Conservation (phyloP, 495 filamentous ascomycete genomes). For the Neurospora cerealis region DNA sequence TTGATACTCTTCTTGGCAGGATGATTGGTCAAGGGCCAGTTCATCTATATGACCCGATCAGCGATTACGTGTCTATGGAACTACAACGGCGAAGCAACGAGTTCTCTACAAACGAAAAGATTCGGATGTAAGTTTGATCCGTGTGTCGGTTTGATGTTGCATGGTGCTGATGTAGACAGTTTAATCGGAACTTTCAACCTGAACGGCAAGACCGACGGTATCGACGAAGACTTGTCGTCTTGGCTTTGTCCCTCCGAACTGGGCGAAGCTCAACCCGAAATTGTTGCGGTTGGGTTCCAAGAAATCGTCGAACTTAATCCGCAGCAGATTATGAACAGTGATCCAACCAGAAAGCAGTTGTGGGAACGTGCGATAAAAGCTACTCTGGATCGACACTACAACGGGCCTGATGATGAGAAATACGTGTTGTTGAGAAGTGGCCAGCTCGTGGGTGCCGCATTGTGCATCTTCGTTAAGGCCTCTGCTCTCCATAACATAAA, state of each 20-base stretch:
- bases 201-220: slow-evolving; percentile 70
- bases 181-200: slow-evolving; percentile 92
- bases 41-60: slow-evolving; percentile 84
- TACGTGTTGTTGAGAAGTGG: slow-evolving; percentile 88
- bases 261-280: slow-evolving; percentile 51
- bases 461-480: slow-evolving; percentile 81
- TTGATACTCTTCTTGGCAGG: slow-evolving; percentile 81
- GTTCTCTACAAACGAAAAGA: slow-evolving; percentile 39
- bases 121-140: slow-evolving; percentile 32
- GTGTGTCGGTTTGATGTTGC: background rate
- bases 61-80: slow-evolving; percentile 74
- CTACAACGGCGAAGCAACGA: slow-evolving; percentile 50
- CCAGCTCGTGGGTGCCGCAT: slow-evolving; percentile 86
- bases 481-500: slow-evolving; percentile 72
- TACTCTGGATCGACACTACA: slow-evolving; percentile 64
- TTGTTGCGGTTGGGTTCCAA: slow-evolving; percentile 87
- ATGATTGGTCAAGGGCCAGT: slow-evolving; percentile 76
- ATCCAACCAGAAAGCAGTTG: slow-evolving; percentile 69
- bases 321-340: slow-evolving; percentile 98
- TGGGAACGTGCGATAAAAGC: slow-evolving; percentile 79
- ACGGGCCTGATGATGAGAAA: slow-evolving; percentile 50
- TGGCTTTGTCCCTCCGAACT: slow-evolving; percentile 63
- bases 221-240: slow-evolving; percentile 66
- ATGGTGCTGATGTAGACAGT: slow-evolving; percentile 38
- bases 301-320: slow-evolving; percentile 95